phyloP scores from a whole-genome alignment of 2,329 filamentous ascomycete species.

The Penicillium sp. region DNA sequence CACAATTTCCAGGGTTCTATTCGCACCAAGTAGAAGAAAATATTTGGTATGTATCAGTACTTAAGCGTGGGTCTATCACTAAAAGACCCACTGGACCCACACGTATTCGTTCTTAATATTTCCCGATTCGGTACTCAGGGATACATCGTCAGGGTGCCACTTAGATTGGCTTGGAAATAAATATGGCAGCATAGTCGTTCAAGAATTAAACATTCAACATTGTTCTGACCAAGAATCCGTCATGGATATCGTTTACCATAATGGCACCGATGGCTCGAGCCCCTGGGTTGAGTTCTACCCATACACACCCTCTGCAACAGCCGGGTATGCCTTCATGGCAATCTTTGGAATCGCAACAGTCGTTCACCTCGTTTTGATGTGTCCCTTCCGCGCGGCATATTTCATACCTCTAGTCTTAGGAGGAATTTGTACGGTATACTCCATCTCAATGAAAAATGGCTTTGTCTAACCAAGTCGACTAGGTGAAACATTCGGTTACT shows the following conservation, averaged over 20 bases:
- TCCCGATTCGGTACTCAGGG: slow-evolving; percentile 28
- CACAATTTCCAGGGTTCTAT: too few relatives aligned
- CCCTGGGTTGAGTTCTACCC: slow-evolving; percentile 46
- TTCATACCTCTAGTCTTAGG: slow-evolving; percentile 47
- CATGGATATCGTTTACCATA: slow-evolving; percentile 43
- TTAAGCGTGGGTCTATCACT: not conserved
- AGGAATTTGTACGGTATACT: slow-evolving; percentile 41
- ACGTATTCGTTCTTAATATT: slow-evolving; percentile 41
- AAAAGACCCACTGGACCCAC: slow-evolving; percentile 16
- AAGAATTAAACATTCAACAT: not conserved
- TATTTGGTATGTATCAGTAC: not conserved
- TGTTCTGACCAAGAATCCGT: not conserved
- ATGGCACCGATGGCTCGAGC: slow-evolving; percentile 38
- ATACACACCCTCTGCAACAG: slow-evolving; percentile 43
- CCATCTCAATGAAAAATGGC: not conserved
- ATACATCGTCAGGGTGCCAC: not conserved
- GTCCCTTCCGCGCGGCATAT: slow-evolving; percentile 42
- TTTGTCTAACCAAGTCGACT: not conserved
- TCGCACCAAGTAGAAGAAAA: not conserved
- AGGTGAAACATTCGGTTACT: slow-evolving; percentile 48
- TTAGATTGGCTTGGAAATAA: slow-evolving; percentile 6
- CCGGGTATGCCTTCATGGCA: slow-evolving; percentile 45
- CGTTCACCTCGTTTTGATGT: slow-evolving; percentile 39
- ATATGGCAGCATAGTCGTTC: not conserved
- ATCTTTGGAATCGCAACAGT: slow-evolving; percentile 43